These are phyloP conservation scores for Xylaria telfairii DNA, from an alignment of 495 filamentous ascomycete species.

Conservation along the genomic window DNA sequence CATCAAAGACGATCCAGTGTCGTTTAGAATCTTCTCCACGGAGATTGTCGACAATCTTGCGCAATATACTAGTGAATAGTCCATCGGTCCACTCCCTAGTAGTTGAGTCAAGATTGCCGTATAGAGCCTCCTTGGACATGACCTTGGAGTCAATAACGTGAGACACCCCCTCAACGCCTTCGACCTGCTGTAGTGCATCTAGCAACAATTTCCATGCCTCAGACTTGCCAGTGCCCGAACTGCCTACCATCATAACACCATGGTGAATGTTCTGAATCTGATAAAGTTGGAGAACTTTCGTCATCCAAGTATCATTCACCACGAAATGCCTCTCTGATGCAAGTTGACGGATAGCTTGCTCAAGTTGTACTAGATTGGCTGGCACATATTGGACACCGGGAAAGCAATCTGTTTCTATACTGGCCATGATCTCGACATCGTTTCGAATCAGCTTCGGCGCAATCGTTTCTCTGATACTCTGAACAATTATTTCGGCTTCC, in stretches of 20 bases:
- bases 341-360: constrained; percentile 79
- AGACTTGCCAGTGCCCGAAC: constrained; percentile 94
- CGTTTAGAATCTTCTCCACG: constrained; percentile 94
- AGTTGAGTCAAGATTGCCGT: constrained; percentile 93
- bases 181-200: constrained; percentile 86
- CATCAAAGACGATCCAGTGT: constrained; percentile 99
- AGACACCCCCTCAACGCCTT: constrained; percentile 89
- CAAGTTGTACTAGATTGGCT: constrained; percentile 78
- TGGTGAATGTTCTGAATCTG: constrained; percentile 98
- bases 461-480: constrained; percentile 97
- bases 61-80: constrained; percentile 94
- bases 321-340: constrained; percentile 83
- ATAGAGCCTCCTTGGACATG: constrained; percentile 98
- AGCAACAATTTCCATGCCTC: constrained; percentile 93
- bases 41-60: constrained; percentile 98
- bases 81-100: constrained; percentile 99
- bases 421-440: constrained; percentile 86
- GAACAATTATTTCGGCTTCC: constrained; percentile 98
- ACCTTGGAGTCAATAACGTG: constrained; percentile 99
- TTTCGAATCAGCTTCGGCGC: constrained; percentile 92
- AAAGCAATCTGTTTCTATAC: constrained; percentile 85
- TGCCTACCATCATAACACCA: constrained; percentile 99
- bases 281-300: constrained; percentile 92
- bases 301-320: constrained; percentile 93
- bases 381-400: constrained; percentile 92